Percentiles rank a stretch among this genome's conserved stretches.
These are phyloP conservation scores for Angomonas ambiguus DNA, from an alignment of 208 protist genomes.

Conservation along the genomic window DNA sequence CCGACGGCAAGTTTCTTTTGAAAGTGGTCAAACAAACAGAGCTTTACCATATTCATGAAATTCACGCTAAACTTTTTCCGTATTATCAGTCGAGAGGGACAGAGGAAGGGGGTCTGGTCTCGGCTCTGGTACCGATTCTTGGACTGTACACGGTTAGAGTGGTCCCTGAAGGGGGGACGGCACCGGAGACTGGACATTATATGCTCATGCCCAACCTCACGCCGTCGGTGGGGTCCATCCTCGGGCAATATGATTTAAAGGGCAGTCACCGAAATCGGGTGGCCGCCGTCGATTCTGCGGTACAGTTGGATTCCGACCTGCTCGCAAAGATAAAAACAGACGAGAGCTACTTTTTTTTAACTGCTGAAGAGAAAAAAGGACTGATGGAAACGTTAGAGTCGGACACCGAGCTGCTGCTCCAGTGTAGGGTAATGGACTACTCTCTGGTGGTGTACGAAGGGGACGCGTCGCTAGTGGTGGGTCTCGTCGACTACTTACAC, in stretches of 20 bases:
- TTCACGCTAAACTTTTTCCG: conserved; percentile 49
- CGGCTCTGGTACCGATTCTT: conserved; percentile 13
- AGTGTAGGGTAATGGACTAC: conserved; percentile 76
- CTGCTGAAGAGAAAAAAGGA: conserved; percentile 30
- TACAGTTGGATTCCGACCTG: conserved; percentile 73
- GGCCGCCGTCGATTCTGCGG: conserved; percentile 36
- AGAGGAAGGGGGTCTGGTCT: not conserved
- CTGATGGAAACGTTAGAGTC: conserved; percentile 45
- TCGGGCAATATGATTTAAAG: conserved; percentile 65
- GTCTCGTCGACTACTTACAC: conserved; percentile 83
- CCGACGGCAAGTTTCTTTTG: conserved; percentile 61
- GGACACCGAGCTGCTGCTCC: conserved; percentile 55
- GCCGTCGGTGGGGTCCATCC: conserved; percentile 12
- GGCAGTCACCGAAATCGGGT: conserved; percentile 81
- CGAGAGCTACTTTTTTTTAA: conserved; percentile 66
- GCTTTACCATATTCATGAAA: conserved; percentile 57
- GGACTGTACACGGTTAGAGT: conserved; percentile 28
- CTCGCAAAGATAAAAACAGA: conserved; percentile 27
- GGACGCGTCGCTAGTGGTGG: conserved; percentile 10
- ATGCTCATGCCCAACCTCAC: conserved; percentile 64
- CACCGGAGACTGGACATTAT: conserved; percentile 43
- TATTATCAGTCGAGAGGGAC: conserved; percentile 13
- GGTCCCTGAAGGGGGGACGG: conserved; percentile 9
- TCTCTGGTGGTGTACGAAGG: conserved; percentile 51
- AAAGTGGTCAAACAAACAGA: conserved; percentile 75